Evolutionary conservation across 306 rosid genomes (phyloP).

Genomic region (Casuarina cunninghamiana): DNA sequence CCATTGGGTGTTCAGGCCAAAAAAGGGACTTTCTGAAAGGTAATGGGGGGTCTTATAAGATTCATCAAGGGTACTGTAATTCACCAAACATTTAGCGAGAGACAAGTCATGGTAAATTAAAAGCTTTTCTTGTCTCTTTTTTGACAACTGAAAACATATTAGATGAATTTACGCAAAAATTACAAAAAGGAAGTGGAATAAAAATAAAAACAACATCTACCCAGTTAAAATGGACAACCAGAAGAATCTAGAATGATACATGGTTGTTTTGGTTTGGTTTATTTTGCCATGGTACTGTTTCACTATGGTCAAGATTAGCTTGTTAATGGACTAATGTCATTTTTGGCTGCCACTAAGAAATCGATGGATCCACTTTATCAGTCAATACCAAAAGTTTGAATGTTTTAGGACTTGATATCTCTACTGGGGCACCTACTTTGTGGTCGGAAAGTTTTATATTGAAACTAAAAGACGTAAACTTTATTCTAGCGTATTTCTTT

Average conservation of each 20-base stretch:
- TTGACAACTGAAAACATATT: not conserved
- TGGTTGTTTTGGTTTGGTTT: not conserved
- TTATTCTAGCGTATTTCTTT: not conserved
- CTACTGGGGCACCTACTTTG: not conserved
- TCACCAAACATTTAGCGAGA: not conserved
- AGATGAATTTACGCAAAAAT: not conserved
- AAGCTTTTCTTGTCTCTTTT: not conserved
- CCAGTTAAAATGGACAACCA: not conserved
- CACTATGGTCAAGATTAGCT: not conserved
- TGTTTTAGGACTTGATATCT: not conserved
- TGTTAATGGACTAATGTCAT: not conserved
- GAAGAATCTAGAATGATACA: not conserved
- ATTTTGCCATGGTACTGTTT: not conserved
- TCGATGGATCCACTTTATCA: not conserved
- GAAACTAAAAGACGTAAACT: not conserved
- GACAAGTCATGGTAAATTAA: not conserved
- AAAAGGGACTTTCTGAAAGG: not conserved
- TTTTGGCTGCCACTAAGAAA: not conserved
- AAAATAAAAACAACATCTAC: not conserved
- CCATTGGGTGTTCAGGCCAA: not conserved
- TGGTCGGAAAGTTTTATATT: not conserved
- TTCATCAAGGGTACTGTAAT: not conserved
- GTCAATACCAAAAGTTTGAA: not conserved
- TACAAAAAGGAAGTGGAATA: not conserved
- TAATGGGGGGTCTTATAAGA: not conserved